Evolutionary conservation across 371 early-diverging fungal species (phyloP).

Genomic region (Apophysomyces variabilis): DNA sequence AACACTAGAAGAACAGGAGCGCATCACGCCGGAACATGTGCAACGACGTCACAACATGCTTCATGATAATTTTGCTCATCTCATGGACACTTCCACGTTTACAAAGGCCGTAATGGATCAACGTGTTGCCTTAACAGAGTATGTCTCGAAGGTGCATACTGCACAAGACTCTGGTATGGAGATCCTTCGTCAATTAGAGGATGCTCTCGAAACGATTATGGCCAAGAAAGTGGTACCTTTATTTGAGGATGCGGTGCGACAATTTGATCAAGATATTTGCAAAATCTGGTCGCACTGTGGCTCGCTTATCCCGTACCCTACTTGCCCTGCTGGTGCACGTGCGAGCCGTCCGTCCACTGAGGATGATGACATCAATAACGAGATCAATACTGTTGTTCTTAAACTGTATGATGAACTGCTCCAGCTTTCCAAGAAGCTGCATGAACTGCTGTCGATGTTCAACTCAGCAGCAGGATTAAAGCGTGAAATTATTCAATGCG

Average conservation of each 20-base stretch:
- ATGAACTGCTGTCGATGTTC: slow-evolving; percentile 19
- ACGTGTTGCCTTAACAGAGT: slow-evolving; percentile 23
- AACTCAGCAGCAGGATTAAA: neutral
- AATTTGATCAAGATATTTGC: slow-evolving; percentile 21
- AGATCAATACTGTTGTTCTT: slow-evolving; percentile 25
- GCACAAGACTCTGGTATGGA: slow-evolving; percentile 14
- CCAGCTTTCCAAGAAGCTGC: slow-evolving; percentile 21
- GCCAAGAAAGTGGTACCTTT: neutral
- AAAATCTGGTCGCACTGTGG: slow-evolving; percentile 27
- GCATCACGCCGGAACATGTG: slow-evolving; percentile 28
- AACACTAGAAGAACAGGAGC: neutral
- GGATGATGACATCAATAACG: slow-evolving; percentile 34
- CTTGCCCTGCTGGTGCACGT: slow-evolving; percentile 36
- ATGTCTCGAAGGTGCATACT: slow-evolving; percentile 10
- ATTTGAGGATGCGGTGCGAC: slow-evolving; percentile 12
- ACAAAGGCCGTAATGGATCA: slow-evolving; percentile 33
- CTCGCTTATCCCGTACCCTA: slow-evolving; percentile 31
- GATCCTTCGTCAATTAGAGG: slow-evolving; percentile 16
- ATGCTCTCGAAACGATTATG: slow-evolving; percentile 18
- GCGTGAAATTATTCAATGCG: slow-evolving; percentile 14
- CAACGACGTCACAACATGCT: slow-evolving; percentile 37
- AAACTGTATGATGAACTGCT: slow-evolving; percentile 30
- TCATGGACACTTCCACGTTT: slow-evolving; percentile 23
- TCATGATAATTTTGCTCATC: slow-evolving; percentile 24
- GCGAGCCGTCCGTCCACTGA: slow-evolving; percentile 33